Base-by-base conservation (phyloP, 202 grass and related monocot genomes). In the Elaeis oleifera region DNA sequence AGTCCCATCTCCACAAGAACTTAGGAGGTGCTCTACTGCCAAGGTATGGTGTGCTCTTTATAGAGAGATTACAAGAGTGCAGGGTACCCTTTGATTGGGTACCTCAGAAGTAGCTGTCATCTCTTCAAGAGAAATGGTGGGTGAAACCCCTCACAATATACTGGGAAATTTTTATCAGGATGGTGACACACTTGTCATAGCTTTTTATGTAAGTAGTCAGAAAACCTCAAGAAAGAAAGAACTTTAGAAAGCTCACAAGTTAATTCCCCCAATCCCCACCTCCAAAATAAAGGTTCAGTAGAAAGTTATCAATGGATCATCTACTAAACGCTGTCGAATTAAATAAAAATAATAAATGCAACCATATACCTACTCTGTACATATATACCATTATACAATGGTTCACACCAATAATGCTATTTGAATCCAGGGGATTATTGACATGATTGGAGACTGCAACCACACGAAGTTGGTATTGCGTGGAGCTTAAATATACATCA, bases 101-200 rank as follows among this genome's bases (percentile, higher is more conserved):
- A 82, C 71, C 75, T 68, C 18, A 51, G 44, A 24, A 0, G 53
- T 51, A 69, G 70, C 74, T 78, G 63, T 81, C 82, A 58, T 16
- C 25, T n/a, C 58, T 36, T 14, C 18, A 18, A 20, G 9, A 56
- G 18, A 22, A 56, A 23, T 56, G 21, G 53, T 18, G 19, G 18
- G 19, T 20, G 19, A 56, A 56, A 20, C 19, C 19, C 18, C 18
- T 0, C 3, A 3, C 9, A 9, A 23, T 56, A 20, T 56, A 20
- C 18, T 3, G 11, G 5, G 21, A 56, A 22, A 56, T 9, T 7
- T 20, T 56, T 56, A 56, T 36, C 7, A 39, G 36, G 9, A 39
- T 39, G 7, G 8, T 39, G 36, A 39, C 36, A 39, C 8, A 20
- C 36, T 39, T 11, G 36, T 11, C 36, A 2, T 39, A 2, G 1